Evolutionary conservation across 495 filamentous ascomycete species (phyloP).

Genomic region (Parathielavia appendiculata): DNA sequence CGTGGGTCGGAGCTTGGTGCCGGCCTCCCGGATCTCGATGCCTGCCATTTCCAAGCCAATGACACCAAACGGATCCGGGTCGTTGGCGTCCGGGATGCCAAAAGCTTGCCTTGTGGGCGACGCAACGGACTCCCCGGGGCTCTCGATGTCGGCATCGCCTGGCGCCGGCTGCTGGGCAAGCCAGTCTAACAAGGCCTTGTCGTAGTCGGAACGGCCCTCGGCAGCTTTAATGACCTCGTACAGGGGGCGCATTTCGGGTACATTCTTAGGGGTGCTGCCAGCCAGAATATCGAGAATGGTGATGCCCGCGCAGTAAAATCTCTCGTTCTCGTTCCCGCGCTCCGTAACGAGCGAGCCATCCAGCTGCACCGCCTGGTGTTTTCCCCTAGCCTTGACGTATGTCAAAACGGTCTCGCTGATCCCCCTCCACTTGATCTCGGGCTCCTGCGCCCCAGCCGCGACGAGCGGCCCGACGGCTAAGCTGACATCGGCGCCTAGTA

Average conservation of each 20-base stretch:
- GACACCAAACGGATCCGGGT: slow-evolving; percentile 86
- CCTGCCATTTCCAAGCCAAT: slow-evolving; percentile 78
- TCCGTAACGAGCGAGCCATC: slow-evolving; percentile 84
- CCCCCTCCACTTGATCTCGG: slow-evolving; percentile 59
- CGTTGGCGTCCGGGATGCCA: slow-evolving; percentile 69
- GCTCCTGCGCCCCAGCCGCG: slow-evolving; percentile 65
- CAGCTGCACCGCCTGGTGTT: slow-evolving; percentile 74
- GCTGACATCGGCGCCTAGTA: slow-evolving; percentile 72
- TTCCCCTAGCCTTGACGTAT: slow-evolving; percentile 82
- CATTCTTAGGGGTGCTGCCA: slow-evolving; percentile 66
- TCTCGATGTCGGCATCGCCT: slow-evolving; percentile 62
- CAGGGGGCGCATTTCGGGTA: slow-evolving; percentile 59
- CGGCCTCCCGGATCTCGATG: slow-evolving; percentile 80
- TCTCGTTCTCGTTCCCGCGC: slow-evolving; percentile 81
- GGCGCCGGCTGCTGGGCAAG: slow-evolving; percentile 59
- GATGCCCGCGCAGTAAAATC: slow-evolving; percentile 71
- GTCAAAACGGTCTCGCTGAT: slow-evolving; percentile 67
- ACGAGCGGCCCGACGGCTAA: slow-evolving; percentile 77
- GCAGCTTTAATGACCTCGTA: slow-evolving; percentile 79
- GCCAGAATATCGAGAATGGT: slow-evolving; percentile 75
- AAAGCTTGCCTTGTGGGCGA: slow-evolving; percentile 47
- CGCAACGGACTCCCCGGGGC: slow-evolving; percentile 32
- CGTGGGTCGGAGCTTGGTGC: slow-evolving; percentile 60
- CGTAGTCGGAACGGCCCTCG: slow-evolving; percentile 70
- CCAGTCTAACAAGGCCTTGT: slow-evolving; percentile 49